These are phyloP conservation scores for Calvatia gigantea DNA, from an alignment of 768 basidiomycete species.

Conservation along the genomic window DNA sequence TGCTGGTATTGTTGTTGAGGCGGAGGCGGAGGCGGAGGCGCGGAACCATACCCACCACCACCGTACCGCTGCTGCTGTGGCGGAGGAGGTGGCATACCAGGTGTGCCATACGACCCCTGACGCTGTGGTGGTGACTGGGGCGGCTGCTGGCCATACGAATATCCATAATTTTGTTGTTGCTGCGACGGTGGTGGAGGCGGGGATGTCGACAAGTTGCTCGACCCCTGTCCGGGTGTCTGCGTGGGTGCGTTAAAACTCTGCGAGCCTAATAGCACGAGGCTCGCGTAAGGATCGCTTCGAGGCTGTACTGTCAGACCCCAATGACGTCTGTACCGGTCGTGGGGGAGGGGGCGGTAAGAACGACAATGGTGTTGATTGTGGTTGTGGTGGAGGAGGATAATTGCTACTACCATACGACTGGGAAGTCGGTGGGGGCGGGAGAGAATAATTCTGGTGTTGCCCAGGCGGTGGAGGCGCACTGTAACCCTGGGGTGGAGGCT, in stretches of 20 bases:
- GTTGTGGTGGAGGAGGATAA: slow-evolving; percentile 10
- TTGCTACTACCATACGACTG: slow-evolving; percentile 15
- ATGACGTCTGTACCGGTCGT: slow-evolving; percentile 17
- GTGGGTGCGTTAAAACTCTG: background rate
- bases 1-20: slow-evolving; percentile 11
- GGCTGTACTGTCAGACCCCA: slow-evolving; percentile 15
- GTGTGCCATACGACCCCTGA: slow-evolving; percentile 18
- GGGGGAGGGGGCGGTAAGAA: slow-evolving; percentile 20
- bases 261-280: slow-evolving; percentile 30
- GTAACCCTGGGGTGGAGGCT: background rate
- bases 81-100: slow-evolving; percentile 19
- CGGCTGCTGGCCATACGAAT: too few relatives aligned
- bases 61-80: slow-evolving; percentile 18
- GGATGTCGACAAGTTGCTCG: slow-evolving; percentile 14
- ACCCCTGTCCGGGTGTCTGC: slow-evolving; percentile 4
- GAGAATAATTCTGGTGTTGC: slow-evolving; percentile 20
- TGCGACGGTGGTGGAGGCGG: slow-evolving; percentile 19
- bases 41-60: slow-evolving; percentile 15
- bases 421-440: slow-evolving; percentile 31
- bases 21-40: slow-evolving; percentile 18
- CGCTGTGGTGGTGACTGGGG: slow-evolving; percentile 18
- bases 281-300: slow-evolving; percentile 35
- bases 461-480: slow-evolving; percentile 17
- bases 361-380: background rate
- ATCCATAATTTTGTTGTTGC: slow-evolving; percentile 13